A percentile compares a stretch with the other conserved stretches of the same genome.
These are phyloP conservation scores for Nakaseomyces kungkrabaensis DNA, from an alignment of 1,139 yeast genomes.

Conservation along the genomic window DNA sequence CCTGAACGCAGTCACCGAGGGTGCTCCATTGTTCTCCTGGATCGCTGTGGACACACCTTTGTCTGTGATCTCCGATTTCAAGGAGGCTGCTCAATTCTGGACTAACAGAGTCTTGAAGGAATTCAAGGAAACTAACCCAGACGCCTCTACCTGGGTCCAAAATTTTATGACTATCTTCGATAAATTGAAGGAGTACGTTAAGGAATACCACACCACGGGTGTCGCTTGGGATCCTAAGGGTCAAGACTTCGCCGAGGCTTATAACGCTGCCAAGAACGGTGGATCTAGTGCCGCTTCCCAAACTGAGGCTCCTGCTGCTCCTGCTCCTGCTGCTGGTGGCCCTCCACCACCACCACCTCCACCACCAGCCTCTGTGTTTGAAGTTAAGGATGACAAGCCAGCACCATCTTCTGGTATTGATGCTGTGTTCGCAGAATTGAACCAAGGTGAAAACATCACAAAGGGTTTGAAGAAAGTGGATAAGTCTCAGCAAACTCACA, in stretches of 20 bases:
- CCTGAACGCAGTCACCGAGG: constrained; percentile 78
- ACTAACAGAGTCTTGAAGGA: constrained; percentile 83
- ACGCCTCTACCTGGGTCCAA: constrained; percentile 75
- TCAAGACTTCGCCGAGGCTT: constrained; percentile 36
- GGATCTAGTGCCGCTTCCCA: constrained; percentile 12
- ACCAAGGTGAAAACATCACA: constrained; percentile 76
- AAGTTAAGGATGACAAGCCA: constrained; percentile 31
- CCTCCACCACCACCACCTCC: constrained; percentile 49
- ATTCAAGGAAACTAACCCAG: constrained; percentile 56
- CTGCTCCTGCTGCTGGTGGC: constrained; percentile 15
- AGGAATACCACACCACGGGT: constrained; percentile 73
- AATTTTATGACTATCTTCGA: constrained; percentile 53
- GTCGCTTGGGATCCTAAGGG: constrained; percentile 66
- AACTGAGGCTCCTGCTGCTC: constrained; percentile 18
- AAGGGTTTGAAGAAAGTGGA: constrained; percentile 85
- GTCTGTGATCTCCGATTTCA: constrained; percentile 67
- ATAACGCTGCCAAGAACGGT: constrained; percentile 29
- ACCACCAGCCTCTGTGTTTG: constrained; percentile 64
- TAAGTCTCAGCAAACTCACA: constrained; percentile 88
- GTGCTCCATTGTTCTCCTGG: constrained; percentile 89
- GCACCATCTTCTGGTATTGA: constrained; percentile 42
- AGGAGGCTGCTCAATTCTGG: constrained; percentile 91
- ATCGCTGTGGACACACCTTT: constrained; percentile 60
- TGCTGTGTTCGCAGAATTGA: constrained; percentile 89
- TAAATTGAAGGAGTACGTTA: constrained; percentile 60